Conservation (phyloP, 495 filamentous ascomycete genomes). For the Daldinia vernicosa region DNA sequence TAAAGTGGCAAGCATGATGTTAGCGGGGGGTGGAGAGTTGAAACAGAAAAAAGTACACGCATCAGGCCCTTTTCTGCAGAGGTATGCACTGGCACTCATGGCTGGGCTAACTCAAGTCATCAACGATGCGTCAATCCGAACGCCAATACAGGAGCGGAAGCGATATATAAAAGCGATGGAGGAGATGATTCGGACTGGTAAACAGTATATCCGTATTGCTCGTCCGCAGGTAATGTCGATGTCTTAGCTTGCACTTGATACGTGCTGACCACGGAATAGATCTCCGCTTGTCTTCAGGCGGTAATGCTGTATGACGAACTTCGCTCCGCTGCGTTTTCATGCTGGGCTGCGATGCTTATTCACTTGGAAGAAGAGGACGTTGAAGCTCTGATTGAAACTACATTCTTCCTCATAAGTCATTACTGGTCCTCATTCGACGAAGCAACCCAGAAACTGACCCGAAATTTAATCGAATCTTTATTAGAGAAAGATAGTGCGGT, state of each 20-base stretch:
- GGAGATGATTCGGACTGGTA: conserved; percentile 82
- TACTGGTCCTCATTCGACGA: conserved; percentile 77
- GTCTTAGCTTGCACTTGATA: neutral
- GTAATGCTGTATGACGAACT: conserved; percentile 78
- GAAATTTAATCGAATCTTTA: conserved; percentile 70
- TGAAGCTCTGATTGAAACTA: conserved; percentile 81
- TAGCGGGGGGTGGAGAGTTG: conserved; percentile 57
- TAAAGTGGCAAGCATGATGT: conserved; percentile 71
- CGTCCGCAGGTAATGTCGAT: conserved; percentile 77
- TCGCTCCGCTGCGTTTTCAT: conserved; percentile 77
- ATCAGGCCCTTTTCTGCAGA: conserved; percentile 82
- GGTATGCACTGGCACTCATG: conserved; percentile 88
- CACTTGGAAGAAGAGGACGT: conserved; percentile 80
- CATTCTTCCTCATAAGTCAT: conserved; percentile 82
- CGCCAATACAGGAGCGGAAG: conserved; percentile 70
- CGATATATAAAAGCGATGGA: conserved; percentile 83
- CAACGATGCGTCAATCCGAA: conserved; percentile 70
- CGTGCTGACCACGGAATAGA: conserved; percentile 56
- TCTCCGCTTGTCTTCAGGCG: conserved; percentile 87
- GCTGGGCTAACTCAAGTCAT: conserved; percentile 81
- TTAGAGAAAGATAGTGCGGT: conserved; percentile 66
- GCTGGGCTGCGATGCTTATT: conserved; percentile 82
- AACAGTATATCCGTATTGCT: conserved; percentile 74
- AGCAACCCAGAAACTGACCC: conserved; percentile 63
- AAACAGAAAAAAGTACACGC: conserved; percentile 64